Percentiles rank a stretch among this genome's conserved stretches.
Conservation (phyloP, 2,329 filamentous ascomycete genomes). For the Daldinia sp. region DNA sequence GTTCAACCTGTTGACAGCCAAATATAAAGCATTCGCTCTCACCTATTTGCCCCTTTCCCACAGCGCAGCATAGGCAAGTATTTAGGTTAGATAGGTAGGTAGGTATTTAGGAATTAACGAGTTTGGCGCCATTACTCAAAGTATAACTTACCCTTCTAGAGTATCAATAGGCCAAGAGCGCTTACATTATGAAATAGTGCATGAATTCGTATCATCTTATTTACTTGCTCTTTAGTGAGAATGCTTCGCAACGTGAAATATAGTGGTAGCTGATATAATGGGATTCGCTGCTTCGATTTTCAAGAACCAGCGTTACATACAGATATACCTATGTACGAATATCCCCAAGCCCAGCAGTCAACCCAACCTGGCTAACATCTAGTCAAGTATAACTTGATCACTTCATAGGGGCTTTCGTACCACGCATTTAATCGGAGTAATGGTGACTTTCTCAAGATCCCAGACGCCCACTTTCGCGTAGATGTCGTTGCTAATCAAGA, state of each 20-base stretch:
- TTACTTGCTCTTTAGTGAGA: neutral
- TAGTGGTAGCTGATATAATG: neutral
- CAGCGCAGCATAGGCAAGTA: too few relatives aligned
- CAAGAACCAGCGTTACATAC: neutral
- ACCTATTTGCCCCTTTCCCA: too few relatives aligned
- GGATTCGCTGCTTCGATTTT: neutral
- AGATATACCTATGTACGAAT: neutral
- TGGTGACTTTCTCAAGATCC: conserved; percentile 33
- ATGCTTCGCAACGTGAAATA: too few relatives aligned
- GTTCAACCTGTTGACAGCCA: neutral
- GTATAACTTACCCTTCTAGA: too few relatives aligned
- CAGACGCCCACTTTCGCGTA: conserved; percentile 36
- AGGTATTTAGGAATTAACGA: too few relatives aligned
- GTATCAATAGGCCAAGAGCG: too few relatives aligned
- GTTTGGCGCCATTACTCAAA: too few relatives aligned
- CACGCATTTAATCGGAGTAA: conserved; percentile 34
- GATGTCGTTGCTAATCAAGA: conserved; percentile 26
- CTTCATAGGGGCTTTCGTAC: conserved; percentile 37
- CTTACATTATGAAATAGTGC: too few relatives aligned
- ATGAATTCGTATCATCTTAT: neutral
- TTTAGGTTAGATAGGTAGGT: too few relatives aligned
- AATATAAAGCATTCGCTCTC: neutral
- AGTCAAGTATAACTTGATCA: too few relatives aligned
- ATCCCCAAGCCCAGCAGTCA: neutral
- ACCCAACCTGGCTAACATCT: neutral